These are phyloP conservation scores for Dipodascus geniculatus DNA, from an alignment of 805 yeast genomes.

Conservation along the genomic window DNA sequence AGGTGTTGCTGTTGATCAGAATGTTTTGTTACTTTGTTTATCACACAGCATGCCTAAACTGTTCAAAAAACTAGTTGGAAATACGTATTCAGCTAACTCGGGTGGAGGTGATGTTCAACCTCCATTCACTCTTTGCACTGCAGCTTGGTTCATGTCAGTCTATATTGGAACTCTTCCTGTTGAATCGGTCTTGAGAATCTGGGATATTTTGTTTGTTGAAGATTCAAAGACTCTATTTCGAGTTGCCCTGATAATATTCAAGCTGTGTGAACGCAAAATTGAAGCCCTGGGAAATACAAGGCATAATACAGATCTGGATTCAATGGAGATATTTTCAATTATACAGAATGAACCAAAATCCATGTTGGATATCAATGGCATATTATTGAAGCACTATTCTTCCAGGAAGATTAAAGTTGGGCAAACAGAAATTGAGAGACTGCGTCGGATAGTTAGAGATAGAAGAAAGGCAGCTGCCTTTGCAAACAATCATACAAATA, in stretches of 20 bases:
- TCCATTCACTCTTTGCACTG: slow-evolving; percentile 84
- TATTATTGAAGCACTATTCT: slow-evolving; percentile 7
- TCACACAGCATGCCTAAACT: slow-evolving; percentile 73
- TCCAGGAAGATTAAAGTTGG: background rate
- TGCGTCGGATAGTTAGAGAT: background rate
- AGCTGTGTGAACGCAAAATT: slow-evolving; percentile 59
- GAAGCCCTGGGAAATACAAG: slow-evolving; percentile 26
- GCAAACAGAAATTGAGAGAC: background rate
- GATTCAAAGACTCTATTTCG: slow-evolving; percentile 81
- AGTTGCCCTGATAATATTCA: slow-evolving; percentile 67
- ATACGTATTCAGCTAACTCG: slow-evolving; percentile 22
- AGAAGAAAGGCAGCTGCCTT: background rate
- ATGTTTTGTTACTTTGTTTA: slow-evolving; percentile 78
- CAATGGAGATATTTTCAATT: slow-evolving; percentile 66
- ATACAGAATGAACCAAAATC: slow-evolving; percentile 74
- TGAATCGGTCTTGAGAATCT: slow-evolving; percentile 75
- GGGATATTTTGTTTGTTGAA: slow-evolving; percentile 94
- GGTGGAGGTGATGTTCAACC: slow-evolving; percentile 48
- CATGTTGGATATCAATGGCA: slow-evolving; percentile 27
- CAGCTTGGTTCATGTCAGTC: slow-evolving; percentile 98
- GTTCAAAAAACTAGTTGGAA: slow-evolving; percentile 45
- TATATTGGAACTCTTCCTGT: slow-evolving; percentile 84
- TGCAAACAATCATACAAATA: background rate
- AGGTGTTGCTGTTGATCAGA: slow-evolving; percentile 93
- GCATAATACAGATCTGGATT: slow-evolving; percentile 15